Conservation (phyloP, 441 rosid genomes). For the Erodium texanum region DNA sequence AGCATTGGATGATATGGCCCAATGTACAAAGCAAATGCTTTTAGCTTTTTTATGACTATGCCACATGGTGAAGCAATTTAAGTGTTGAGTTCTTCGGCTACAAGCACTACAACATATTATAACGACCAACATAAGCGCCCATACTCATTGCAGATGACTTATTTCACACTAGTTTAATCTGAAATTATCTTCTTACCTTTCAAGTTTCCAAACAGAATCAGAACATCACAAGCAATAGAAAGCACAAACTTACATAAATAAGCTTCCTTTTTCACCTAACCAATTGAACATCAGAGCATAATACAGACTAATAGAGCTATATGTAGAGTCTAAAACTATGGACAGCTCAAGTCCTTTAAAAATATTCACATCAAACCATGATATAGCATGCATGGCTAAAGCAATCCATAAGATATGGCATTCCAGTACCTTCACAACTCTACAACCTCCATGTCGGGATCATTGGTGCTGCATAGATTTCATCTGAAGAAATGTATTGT, state of each 20-base stretch:
- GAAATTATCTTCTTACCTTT: too few species aligned
- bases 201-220: conserved; percentile 15
- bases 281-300: too few species aligned
- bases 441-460: neutral
- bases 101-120: neutral
- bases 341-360: conserved; percentile 13
- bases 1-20: conserved; percentile 17
- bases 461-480: conserved; percentile 44
- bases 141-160: too few species aligned
- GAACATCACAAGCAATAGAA: conserved; percentile 1
- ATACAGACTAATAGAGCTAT: conserved; percentile 11
- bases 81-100: too few species aligned
- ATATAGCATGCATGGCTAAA: too few species aligned
- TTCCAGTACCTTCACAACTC: conserved; percentile 18
- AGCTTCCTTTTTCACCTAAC: conserved; percentile 19
- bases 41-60: conserved; percentile 9
- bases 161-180: too few species aligned
- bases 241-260: conserved; percentile 17
- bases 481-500: conserved; percentile 37
- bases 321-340: conserved; percentile 21
- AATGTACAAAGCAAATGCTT: conserved; percentile 22
- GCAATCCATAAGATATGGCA: neutral
- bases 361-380: conserved; percentile 29
- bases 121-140: too few species aligned
- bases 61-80: neutral